Conservation (phyloP, 257 asterid species). For the Jasminum sambac region DNA sequence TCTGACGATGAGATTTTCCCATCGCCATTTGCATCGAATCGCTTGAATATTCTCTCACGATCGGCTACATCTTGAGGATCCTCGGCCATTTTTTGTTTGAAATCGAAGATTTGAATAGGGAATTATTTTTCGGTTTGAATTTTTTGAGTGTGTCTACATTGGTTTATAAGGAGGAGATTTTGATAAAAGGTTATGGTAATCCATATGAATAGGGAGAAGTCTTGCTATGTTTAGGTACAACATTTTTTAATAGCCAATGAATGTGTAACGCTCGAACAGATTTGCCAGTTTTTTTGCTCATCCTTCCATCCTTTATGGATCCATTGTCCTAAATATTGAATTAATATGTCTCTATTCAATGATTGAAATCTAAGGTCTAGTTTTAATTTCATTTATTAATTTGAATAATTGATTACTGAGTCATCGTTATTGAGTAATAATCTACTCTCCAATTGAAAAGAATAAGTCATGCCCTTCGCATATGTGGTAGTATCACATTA, state of each 20-base stretch:
- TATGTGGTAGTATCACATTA: too few relatives aligned
- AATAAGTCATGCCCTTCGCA: too few relatives aligned
- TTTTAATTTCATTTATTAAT: too few relatives aligned
- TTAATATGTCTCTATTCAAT: too few relatives aligned
- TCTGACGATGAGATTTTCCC: conserved; percentile 41
- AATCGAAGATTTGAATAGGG: conserved; percentile 1
- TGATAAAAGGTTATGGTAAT: conserved; percentile 31
- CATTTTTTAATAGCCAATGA: not conserved
- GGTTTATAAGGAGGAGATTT: conserved; percentile 31
- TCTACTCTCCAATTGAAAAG: too few relatives aligned
- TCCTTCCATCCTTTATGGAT: not conserved
- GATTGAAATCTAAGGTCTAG: too few relatives aligned
- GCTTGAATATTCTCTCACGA: conserved; percentile 40
- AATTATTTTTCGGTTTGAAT: conserved; percentile 1
- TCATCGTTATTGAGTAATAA: too few relatives aligned
- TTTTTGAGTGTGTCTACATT: not conserved
- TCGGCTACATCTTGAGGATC: conserved; percentile 44
- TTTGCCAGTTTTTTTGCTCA: not conserved
- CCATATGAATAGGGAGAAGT: conserved; percentile 32
- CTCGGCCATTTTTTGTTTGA: conserved; percentile 32
- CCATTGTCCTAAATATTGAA: too few relatives aligned
- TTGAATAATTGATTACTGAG: too few relatives aligned
- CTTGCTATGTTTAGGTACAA: not conserved
- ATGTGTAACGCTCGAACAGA: not conserved
- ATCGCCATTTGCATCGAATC: conserved; percentile 50